Evolutionary conservation across 345 rosid genomes (phyloP), one percentile per base, ranked within the genome.

Genomic region (Linum trigynum): DNA sequence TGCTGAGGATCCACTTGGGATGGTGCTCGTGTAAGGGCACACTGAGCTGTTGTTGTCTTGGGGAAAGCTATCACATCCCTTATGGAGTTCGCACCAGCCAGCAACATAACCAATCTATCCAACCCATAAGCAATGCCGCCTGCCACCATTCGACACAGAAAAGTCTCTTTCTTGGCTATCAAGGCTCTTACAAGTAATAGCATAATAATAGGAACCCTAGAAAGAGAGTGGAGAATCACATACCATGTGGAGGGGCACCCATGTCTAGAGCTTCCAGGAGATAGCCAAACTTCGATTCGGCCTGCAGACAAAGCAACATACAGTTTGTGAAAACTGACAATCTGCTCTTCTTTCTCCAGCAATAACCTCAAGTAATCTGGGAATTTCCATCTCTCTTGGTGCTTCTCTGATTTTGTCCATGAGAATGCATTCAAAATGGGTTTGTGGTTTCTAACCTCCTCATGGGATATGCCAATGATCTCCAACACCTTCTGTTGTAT

Each of bases 211-310:
- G 32, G 32, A 23, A 23, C 32, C 32, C 32, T 23, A 23, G 32
- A 23, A 23, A 23, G 16, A 65, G 38, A 63, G 39, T 38, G n/a
- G 45, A 65, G 58, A 36, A 39, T 61, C 64, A 41, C 74, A 65
- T 81, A 90, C 98, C 98, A 72, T 90, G 97, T 42, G 99, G 99
- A 62, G 99, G 99, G 70, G 99, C 99, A 70, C 99, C 99, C 86
- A 88, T 90, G 74, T 94, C 97, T 61, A 94, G 82, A 71, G 97
- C 97, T 84, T 94, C 99, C 63, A 90, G 77, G 65, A 94, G 95
- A 78, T 90, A 94, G 41, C 97, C 99, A 70, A 94, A 94, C 84
- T 94, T 88, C 9, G 75, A 82, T 83, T 94, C 97, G 50, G 97
- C 97, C 99, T 90, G 79, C 57, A 66, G 59, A 71, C 32, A 63